Base-by-base conservation (phyloP, 306 rosid species). In the Lathyrus tuberosus region DNA sequence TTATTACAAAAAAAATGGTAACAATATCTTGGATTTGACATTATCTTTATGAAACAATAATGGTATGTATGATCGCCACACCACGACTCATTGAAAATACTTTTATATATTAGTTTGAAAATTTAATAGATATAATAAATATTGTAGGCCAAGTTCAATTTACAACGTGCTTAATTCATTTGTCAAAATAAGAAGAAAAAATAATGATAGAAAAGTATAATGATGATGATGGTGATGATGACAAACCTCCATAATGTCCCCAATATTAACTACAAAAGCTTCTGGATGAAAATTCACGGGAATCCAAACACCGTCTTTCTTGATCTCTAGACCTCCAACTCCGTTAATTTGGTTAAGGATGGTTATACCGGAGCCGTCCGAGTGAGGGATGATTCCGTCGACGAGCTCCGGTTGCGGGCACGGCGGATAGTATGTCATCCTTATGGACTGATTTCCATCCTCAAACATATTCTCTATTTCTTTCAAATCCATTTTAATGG, bases 341-440 rank as follows among this genome's bases (percentile, higher is more conserved):
- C 86, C 98, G 59, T 89, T 87, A 11, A 87, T 35, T 52, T 92
- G 88, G 65, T 86, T 60, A 40, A 92, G 84, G 15, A 92, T 86
- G 5, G 98, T 92, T 65, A 92, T 75, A 22, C 82, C 96, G 0
- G 78, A 42, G 8, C 73, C 87, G 37, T 89, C 98, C 0, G 98
- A 89, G 81, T 92, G 96, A 0, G 95, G 91, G 0, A 83, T 72
- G 3, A 92, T 42, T 0, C 96, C 98, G 4, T 80, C 63, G 1
- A 89, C 96, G 0, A 54, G 37, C 53, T 92, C 89, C 24, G 96
- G 95, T 14, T 80, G 30, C 13, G 91, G 89, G 37, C 98, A 89
- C 49, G 95, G 89, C 8, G 96, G 98, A 70, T 92, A 92, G 57
- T 76, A 80, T n/a, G 86, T 72, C 84, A 89, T 92, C 80, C 98